A percentile compares a stretch with the other conserved stretches of the same genome.
These are phyloP conservation scores for Begonia masoniana DNA, from an alignment of 306 rosid genomes.

Conservation along the genomic window DNA sequence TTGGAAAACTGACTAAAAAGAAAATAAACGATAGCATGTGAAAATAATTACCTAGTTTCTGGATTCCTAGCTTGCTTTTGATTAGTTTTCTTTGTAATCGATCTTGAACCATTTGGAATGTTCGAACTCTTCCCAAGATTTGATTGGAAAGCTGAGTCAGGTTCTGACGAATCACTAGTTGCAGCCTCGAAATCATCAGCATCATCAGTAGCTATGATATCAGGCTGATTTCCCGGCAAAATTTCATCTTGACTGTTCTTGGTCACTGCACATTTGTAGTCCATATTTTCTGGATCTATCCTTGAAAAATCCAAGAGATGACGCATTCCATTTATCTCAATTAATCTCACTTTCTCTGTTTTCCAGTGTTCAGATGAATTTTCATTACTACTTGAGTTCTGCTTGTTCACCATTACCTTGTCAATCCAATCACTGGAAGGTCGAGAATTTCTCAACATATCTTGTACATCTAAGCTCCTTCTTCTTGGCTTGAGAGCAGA, in stretches of 20 bases:
- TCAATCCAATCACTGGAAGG: constrained; percentile 45
- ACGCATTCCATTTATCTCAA: constrained; percentile 22
- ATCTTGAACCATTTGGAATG: constrained; percentile 30
- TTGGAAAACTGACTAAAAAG: not conserved
- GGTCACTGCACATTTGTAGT: constrained; percentile 10
- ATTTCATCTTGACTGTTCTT: constrained; percentile 24
- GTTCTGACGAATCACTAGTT: constrained; percentile 64
- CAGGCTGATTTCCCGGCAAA: constrained; percentile 47
- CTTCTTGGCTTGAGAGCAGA: constrained; percentile 32
- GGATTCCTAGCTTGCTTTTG: constrained; percentile 28
- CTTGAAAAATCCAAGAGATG: constrained; percentile 28
- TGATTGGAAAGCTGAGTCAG: constrained; percentile 45
- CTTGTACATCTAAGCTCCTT: constrained; percentile 62
- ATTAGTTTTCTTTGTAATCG: constrained; percentile 34
- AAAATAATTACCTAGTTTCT: constrained; percentile 47
- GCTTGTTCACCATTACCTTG: constrained; percentile 35
- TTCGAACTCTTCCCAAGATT: constrained; percentile 21
- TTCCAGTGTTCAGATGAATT: constrained; percentile 44
- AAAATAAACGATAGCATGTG: not conserved
- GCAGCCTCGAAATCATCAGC: constrained; percentile 62
- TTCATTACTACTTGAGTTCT: constrained; percentile 35
- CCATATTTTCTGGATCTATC: constrained; percentile 11
- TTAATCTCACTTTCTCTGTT: constrained; percentile 32
- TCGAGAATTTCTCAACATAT: constrained; percentile 29
- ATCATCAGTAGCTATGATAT: constrained; percentile 53